Base-by-base conservation (phyloP, 139 green algal species). In the Asterochloris erici region DNA sequence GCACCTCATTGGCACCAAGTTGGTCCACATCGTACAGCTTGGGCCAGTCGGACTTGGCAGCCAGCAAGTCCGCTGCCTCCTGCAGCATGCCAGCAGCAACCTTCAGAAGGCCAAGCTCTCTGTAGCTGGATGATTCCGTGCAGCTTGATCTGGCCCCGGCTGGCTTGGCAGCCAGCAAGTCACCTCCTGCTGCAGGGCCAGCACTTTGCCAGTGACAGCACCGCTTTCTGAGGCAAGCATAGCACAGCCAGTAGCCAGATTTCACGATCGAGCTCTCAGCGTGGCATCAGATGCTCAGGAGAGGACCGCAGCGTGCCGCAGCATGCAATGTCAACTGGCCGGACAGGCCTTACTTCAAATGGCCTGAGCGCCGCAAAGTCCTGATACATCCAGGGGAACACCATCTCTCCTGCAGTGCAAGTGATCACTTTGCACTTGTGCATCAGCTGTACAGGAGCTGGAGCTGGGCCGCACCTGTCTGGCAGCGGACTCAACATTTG, bases 311-410 rank as follows among this genome's bases (percentile, higher is more conserved):
- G 13, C 11, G 15, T 38, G 29, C 10, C 14, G 0, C 38, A 12
- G 0, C 10, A 21, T 21, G 74, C 9, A 27, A 19, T 66, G 38
- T 29, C 19, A 63, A 66, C 11, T 14, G 47, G 38, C 74, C 63
- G 16, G 26, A 12, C 23, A 60, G 54, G 10, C 14, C 74, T 27
- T 9, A 81, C 77, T 82, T 93, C 93, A 69, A 96, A 86, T 10
- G 91, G 93, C 62, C 86, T 84, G 81, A 99, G 88, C 64, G 79
- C 75, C 9, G 86, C 87, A 79, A 97, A 91, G 61, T 98, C 94
- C 62, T 98, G 93, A 91, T 97, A 95, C 93, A 98, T 96, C 89
- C 92, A 98, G 38, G 95, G 95, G 85, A 97, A 99, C 47, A 98
- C 92, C 92, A 97, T 97, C 89, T 99, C 95, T 14, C 94, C 89